Percentiles rank a stretch among this genome's conserved stretches.
These are phyloP conservation scores for Chlorociboria aeruginascens DNA, from an alignment of 495 filamentous ascomycete genomes.

Conservation along the genomic window DNA sequence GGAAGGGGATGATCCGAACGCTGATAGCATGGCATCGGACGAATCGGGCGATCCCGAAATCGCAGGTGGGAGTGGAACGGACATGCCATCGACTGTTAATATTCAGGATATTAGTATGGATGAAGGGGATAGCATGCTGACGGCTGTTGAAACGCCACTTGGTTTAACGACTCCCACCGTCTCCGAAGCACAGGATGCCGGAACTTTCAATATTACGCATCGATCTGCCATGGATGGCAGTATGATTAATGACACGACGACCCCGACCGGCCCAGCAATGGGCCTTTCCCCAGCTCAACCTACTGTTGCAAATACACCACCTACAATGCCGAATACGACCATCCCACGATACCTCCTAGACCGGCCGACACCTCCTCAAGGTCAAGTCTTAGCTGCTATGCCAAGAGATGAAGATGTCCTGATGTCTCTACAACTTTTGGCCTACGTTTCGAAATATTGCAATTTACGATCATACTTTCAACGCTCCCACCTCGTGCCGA, in stretches of 20 bases:
- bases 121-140: conserved; percentile 66
- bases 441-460: conserved; percentile 98
- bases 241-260: conserved; percentile 52
- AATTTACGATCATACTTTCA: conserved; percentile 93
- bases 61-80: conserved; percentile 33
- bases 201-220: conserved; percentile 94
- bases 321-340: conserved; percentile 49
- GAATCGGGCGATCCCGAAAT: conserved; percentile 50
- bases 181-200: conserved; percentile 53
- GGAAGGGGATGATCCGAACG: conserved; percentile 78
- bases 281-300: conserved; percentile 70
- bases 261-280: conserved; percentile 48
- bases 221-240: conserved; percentile 77
- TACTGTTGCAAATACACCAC: conserved; percentile 57
- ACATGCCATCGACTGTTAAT: conserved; percentile 51
- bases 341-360: conserved; percentile 67
- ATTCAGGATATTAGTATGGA: conserved; percentile 68
- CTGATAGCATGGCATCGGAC: conserved; percentile 64
- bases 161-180: conserved; percentile 64
- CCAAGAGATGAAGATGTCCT: conserved; percentile 94
- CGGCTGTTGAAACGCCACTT: conserved; percentile 61
- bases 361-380: conserved; percentile 41
- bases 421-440: conserved; percentile 95
- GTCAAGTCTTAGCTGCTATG: conserved; percentile 71
- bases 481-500: conserved; percentile 83